Evolutionary conservation across 2,329 filamentous ascomycete species (phyloP), one percentile per base, ranked within the genome.

Genomic region (Onygenales sp.): DNA sequence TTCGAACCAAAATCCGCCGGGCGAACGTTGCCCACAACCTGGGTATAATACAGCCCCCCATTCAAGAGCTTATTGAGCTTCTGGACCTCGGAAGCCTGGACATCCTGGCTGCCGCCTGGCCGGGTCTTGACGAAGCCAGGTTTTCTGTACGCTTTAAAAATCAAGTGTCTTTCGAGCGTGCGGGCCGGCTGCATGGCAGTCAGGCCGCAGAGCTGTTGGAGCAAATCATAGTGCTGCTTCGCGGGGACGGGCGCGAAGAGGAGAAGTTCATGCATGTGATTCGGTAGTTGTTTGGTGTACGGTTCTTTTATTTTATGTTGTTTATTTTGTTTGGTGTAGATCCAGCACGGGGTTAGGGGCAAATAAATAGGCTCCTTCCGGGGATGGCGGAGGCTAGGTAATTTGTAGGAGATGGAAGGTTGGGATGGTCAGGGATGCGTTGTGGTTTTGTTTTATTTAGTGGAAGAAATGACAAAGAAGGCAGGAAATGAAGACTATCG

Each of bases 131-230:
- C 61, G 49, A 69, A 59, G 5, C 71, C 72, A 52, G 66, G 71
- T 64, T 77, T 73, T 61, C 74, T 71, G 59, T 69, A 68, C 54
- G 80, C 78, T 59, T 77, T 79, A 73, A 81, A 84, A 61, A 84
- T 65, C 58, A 83, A 67, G 63, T 77, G 75, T 54, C 81, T 76
- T 64, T 83, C 77, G 49, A 77, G 63, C 50, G 75, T 66, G 54
- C 72, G 70, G 60, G 74, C 72, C 40, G 82, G 82, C 63, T 83
- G 81, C 74, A 81, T 81, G 60, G 77, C 79, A 49, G 81, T 77
- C 52, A 83, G 67, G 51, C 82, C 82, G 40, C 81, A 77, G 46
- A 85, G 72, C 60, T 85, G 79, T 62, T 81, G 78, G 52, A 84
- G 70, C 14, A 83, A 73, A 65, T 81, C 80, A 63, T 78, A 71